Evolutionary conservation across 208 protist species (phyloP).

Genomic region (Leishmania tarentolae): DNA sequence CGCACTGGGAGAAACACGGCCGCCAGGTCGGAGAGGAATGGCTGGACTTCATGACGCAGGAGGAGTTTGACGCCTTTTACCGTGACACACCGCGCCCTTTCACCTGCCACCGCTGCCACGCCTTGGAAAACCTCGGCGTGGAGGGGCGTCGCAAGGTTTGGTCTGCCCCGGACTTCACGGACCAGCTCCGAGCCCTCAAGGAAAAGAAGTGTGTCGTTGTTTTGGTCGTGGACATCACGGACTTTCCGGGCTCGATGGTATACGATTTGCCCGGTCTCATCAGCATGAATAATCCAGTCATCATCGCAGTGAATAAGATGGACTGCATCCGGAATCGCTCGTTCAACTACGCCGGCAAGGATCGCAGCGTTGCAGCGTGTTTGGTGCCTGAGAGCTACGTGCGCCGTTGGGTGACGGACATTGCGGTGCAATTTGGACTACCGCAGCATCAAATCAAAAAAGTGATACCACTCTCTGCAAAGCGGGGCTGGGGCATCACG

Average conservation of each 20-base stretch:
- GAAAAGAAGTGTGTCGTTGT: constrained; percentile 87
- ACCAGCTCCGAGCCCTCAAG: constrained; percentile 78
- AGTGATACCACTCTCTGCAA: constrained; percentile 86
- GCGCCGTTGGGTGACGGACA: constrained; percentile 79
- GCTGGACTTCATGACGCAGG: constrained; percentile 94
- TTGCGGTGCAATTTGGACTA: constrained; percentile 80
- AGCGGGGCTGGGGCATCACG: constrained; percentile 90
- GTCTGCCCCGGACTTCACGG: constrained; percentile 92
- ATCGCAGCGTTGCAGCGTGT: constrained; percentile 67
- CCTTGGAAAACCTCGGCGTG: constrained; percentile 86
- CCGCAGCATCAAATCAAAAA: constrained; percentile 70
- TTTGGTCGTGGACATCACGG: constrained; percentile 90
- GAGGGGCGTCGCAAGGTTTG: constrained; percentile 77
- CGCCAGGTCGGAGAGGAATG: constrained; percentile 92
- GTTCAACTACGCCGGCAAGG: constrained; percentile 81
- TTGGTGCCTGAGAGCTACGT: constrained; percentile 81
- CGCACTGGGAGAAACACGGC: constrained; percentile 90
- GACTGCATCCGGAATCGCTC: constrained; percentile 87
- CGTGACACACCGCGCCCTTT: constrained; percentile 66
- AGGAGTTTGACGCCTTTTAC: constrained; percentile 93
- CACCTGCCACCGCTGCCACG: constrained; percentile 88
- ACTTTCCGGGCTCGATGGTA: constrained; percentile 92
- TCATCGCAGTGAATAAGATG: constrained; percentile 93
- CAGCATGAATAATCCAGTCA: constrained; percentile 93
- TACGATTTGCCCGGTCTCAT: constrained; percentile 89